A percentile compares a stretch with the other conserved stretches of the same genome.
phyloP scores from a whole-genome alignment of 2,329 filamentous ascomycete species.

The Trichophyton equinum region DNA sequence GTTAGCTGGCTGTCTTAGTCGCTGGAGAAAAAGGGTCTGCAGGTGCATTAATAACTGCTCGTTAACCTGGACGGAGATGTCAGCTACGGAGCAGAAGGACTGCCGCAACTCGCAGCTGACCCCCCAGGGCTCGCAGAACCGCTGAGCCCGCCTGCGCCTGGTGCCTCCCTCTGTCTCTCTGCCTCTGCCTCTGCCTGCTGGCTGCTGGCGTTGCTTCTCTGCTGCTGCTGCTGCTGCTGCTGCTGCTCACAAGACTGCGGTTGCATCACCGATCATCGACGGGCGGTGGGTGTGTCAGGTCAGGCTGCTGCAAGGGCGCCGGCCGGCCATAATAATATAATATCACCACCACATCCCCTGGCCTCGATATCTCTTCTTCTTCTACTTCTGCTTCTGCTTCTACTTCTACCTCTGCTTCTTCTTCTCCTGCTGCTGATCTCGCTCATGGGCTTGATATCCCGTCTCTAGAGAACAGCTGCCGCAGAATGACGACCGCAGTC shows the following conservation, averaged over 20 bases:
- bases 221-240: neutral
- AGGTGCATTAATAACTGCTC: too few relatives aligned
- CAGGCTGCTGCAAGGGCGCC: constrained; percentile 10
- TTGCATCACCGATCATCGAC: neutral
- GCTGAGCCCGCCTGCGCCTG: neutral
- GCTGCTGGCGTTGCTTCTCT: too few relatives aligned
- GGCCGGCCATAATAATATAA: neutral
- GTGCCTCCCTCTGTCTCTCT: neutral
- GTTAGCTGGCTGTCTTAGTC: too few relatives aligned
- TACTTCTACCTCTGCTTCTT: neutral
- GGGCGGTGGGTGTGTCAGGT: neutral
- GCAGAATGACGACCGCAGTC: neutral
- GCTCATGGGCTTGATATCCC: neutral
- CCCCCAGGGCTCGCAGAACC: neutral
- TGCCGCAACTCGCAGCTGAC: neutral
- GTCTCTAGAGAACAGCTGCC: neutral
- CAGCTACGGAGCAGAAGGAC: neutral
- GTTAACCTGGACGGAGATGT: neutral
- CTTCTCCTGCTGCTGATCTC: neutral
- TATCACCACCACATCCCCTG: too few relatives aligned
- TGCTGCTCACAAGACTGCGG: neutral
- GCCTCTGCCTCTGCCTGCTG: too few relatives aligned
- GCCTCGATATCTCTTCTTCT: neutral
- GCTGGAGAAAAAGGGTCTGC: too few relatives aligned
- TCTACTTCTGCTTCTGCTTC: neutral